Base-by-base conservation (phyloP, 768 basidiomycete genomes). In the Tephrocybe sp. region DNA sequence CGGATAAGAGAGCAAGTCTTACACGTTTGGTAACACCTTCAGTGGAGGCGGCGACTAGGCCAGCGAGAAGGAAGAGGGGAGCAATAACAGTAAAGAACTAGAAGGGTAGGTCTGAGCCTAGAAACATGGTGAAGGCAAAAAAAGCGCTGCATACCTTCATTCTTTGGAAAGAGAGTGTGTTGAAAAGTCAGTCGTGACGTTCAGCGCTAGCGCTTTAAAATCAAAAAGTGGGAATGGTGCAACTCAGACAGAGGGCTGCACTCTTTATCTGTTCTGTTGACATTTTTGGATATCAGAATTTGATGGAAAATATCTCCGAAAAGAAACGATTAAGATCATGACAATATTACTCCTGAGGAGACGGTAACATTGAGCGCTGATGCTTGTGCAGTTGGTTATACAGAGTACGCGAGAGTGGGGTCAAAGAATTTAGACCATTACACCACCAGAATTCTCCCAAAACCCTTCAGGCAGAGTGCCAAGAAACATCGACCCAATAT, bases 31-130 rank as follows among this genome's bases (percentile, higher is more conserved):
- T 44, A 21, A 47, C 20, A 56, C 25, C 45, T 30, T 53, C 48
- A 21, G 50, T 40, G 39, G 39, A 14, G 30, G 58, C 57, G 30
- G 45, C 30, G n/a, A 42, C 57, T 15, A 58, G 41, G 55, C 58
- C 45, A 24, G 58, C 33, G 30, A 57, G 48, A 30, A 54, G 25
- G 39, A 60, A 26, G 12, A 56, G 46, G 41, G 54, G 32, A 25
- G 59, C 45, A 36, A 43, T 48, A 26, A 49, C 21, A 15, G 41
- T 38, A 34, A 53, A 54, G 24, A 55, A 56, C 61, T 60, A 32
- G 14, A 42, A 45, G 7, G n/a, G 34, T 15, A 36, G n/a, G n/a
- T 36, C n/a, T 12, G 34, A 17, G 9, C 6, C n/a, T 15, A 15
- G 14, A 30, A n/a, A 39, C 20, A 39, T 4, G n/a, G 38, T 39